Evolutionary conservation across 139 green algal species (phyloP).

Genomic region (Nannochloris sp.): DNA sequence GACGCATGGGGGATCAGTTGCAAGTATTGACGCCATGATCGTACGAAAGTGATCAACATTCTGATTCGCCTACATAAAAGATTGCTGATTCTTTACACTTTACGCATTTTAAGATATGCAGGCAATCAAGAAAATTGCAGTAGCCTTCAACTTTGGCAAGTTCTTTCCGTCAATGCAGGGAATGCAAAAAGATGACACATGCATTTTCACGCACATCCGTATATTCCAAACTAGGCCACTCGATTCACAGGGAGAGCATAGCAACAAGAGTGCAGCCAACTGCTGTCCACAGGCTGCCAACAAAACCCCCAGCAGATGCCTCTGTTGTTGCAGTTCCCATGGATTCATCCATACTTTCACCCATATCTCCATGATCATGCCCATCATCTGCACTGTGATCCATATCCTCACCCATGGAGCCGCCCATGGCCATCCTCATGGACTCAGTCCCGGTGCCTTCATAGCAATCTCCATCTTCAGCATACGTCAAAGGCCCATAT

Average conservation of each 20-base stretch:
- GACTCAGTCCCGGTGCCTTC: neutral
- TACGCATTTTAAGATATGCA: neutral
- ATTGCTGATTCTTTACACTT: neutral
- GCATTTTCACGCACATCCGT: neutral
- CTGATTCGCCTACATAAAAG: neutral
- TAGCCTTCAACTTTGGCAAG: neutral
- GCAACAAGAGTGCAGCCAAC: neutral
- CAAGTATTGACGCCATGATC: neutral
- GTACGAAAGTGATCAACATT: neutral
- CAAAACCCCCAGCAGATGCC: neutral
- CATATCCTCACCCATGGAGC: neutral
- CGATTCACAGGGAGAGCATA: neutral
- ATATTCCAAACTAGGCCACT: slow-evolving; percentile 1
- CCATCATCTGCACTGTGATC: neutral
- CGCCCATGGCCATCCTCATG: slow-evolving; percentile 1
- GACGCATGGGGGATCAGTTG: no score
- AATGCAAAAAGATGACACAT: neutral
- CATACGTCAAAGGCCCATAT: neutral
- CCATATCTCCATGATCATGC: neutral
- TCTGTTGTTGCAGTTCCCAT: neutral
- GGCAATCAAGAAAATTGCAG: slow-evolving; percentile 4
- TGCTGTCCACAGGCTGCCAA: neutral
- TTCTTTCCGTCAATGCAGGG: slow-evolving; percentile 1
- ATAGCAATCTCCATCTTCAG: slow-evolving; percentile 3
- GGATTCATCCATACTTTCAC: neutral